Conservation (phyloP, 768 basidiomycete genomes). For the Podaxis sp. region DNA sequence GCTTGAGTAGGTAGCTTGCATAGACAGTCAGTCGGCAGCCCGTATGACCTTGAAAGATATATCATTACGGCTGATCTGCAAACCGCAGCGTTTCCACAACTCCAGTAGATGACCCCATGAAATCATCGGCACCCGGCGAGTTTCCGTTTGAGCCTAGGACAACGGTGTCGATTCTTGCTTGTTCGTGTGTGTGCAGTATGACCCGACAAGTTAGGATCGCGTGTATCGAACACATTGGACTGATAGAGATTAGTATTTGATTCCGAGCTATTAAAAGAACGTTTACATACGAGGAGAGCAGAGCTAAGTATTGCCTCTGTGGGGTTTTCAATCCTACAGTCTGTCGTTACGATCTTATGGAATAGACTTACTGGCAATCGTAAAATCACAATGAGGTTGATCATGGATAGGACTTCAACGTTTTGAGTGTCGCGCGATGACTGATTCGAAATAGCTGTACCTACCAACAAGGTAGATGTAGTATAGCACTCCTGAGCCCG, state of each 20-base stretch:
- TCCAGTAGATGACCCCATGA: no score
- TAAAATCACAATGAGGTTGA: neutral
- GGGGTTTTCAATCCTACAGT: neutral
- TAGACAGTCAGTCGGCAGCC: no score
- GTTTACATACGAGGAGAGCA: neutral
- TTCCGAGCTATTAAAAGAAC: neutral
- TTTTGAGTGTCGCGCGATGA: neutral
- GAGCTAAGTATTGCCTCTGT: neutral
- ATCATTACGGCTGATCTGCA: no score
- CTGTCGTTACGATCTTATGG: neutral
- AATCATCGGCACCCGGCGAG: no score
- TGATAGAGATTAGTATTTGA: neutral
- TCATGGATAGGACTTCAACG: neutral
- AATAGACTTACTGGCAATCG: neutral
- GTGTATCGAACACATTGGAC: conserved; percentile 11
- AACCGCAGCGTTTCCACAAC: no score
- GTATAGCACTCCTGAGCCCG: neutral
- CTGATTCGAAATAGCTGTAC: neutral
- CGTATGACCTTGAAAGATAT: no score
- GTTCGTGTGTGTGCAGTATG: conserved; percentile 7
- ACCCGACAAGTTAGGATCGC: conserved; percentile 7
- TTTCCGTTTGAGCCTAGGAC: neutral
- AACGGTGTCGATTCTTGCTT: neutral
- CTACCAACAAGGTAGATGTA: conserved; percentile 13
- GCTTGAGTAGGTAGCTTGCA: no score